A percentile compares a stretch with the other conserved stretches of the same genome.
Evolutionary conservation across 306 rosid species (phyloP).

Genomic region (Senna siamea): DNA sequence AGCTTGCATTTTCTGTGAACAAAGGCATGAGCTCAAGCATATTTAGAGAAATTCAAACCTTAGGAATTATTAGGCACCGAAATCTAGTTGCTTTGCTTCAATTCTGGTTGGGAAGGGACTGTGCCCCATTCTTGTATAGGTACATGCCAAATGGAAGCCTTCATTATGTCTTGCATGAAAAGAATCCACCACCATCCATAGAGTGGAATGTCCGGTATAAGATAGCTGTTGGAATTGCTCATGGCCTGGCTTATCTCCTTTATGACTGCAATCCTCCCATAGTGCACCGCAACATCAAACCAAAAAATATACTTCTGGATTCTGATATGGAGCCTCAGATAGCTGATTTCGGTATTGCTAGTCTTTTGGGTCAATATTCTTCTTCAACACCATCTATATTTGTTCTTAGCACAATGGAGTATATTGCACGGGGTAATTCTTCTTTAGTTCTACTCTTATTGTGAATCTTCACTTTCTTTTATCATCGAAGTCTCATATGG

Average conservation of each 20-base stretch:
- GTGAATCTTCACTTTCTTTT: constrained; percentile 12
- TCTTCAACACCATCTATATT: constrained; percentile 42
- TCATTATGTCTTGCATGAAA: constrained; percentile 69
- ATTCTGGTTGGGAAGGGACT: constrained; percentile 57
- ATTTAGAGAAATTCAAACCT: constrained; percentile 66
- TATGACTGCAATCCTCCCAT: constrained; percentile 73
- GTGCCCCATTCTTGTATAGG: constrained; percentile 59
- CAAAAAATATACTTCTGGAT: constrained; percentile 78
- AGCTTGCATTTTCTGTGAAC: constrained; percentile 53
- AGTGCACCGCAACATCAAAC: constrained; percentile 80
- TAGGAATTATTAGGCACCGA: constrained; percentile 65
- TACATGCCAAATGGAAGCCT: constrained; percentile 86
- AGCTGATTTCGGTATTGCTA: constrained; percentile 4
- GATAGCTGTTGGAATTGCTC: constrained; percentile 77
- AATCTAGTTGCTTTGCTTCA: constrained; percentile 68
- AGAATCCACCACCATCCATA: constrained; percentile 47
- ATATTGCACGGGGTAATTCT: too few species aligned
- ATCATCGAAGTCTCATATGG: neutral
- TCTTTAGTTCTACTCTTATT: neutral
- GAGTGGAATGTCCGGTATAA: constrained; percentile 65
- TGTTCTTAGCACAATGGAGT: too few species aligned
- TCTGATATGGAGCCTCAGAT: constrained; percentile 81
- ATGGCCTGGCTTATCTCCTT: constrained; percentile 80
- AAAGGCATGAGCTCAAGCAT: constrained; percentile 51
- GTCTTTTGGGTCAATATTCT: constrained; percentile 30